Base-by-base conservation (phyloP, 108 stramenopile genomes). In the Stephanodiscus triporus region DNA sequence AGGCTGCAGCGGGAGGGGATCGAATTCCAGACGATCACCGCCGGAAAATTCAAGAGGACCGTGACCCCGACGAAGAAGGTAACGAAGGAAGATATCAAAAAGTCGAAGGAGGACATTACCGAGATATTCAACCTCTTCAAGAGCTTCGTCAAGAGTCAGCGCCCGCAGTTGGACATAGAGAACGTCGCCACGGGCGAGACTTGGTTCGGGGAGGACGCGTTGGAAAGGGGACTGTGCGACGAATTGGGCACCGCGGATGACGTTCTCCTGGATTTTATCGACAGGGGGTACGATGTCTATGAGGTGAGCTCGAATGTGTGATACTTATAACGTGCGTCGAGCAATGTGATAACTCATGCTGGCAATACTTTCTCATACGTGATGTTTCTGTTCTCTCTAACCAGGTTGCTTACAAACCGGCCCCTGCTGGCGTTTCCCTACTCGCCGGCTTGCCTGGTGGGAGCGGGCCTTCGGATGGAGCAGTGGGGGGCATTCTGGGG, bases 111-210 rank as follows among this genome's bases (percentile, higher is more conserved):
- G 66, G 96, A 96, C 61, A 77, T 96, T 54, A 84, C 86, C 50
- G 74, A 84, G 26, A 91, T 98, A 71, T 84, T 95, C 71, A 80
- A 64, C 6, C 73, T 96, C 47, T 98, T 98, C 81, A 91, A 91
- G 53, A 57, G 68, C 13, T 97, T 92, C 77, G 91, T 98, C 22
- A 56, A 77, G 29, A 75, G 72, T 68, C 89, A 97, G 58, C 86
- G 97, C 10, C 96, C 96, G 3, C 63, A 72, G 26, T 78, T 98
- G 54, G 90, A 96, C 69, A 94, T 98, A 53, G 93, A 96, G 4
- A 56, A 76, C 13, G 92, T 96, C 24, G 94, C 96, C 9, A 98
- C 97, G 9, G 97, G 97, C 2, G 97, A 98, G 60, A 94, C 94
- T 6, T 98, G 97, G 97, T 95, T 95, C 71, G 97, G 95, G 8